Evolutionary conservation across 495 filamentous ascomycete species (phyloP), one percentile per base, ranked within the genome.

Genomic region (Elasticomyces elasticus): DNA sequence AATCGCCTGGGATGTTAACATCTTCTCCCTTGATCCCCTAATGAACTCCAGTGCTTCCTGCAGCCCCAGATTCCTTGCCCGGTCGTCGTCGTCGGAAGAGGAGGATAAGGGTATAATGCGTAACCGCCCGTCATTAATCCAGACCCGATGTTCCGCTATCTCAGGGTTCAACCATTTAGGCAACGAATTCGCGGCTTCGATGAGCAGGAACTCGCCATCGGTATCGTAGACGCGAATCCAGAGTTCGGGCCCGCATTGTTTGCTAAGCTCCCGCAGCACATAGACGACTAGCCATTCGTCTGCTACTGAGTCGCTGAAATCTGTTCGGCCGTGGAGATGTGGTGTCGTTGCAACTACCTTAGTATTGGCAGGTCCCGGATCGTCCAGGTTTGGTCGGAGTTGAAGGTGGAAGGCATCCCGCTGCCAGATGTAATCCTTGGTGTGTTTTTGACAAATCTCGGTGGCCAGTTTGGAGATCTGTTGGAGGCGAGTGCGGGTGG

Each of bases 261-360:
- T 84, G 63, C 82, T 90, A 54, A 96, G 69, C 62, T 89, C 84
- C 31, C 85, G 81, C n/a, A 98, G 76, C 11, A 97, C 67, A 67
- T 90, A 95, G 24, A 96, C 89, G 49, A 96, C 81, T 1, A 96
- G 78, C 92, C 92, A 98, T 72, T 97, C 94, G 64, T 98, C 92
- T 62, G 95, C 92, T 7, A 96, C 81, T 2, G 87, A 89, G 68
- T 98, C 92, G 6, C 90, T 90, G 58, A 85, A 96, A 62, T 89
- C 84, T 5, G 53, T 60, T 33, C 58, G 45, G 46, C 58, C 58
- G 38, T 25, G 22, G 2, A 60, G 58, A 44, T 60, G 53, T 22
- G 27, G 58, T 46, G 26, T 13, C 31, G 20, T 13, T 35, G 55
- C 19, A 17, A 22, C 3, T 13, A 28, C 5, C n/a, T 43, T 22